A percentile compares a stretch with the other conserved stretches of the same genome.
phyloP scores from a whole-genome alignment of 2,329 filamentous ascomycete species.

The Microdochium trichocladiopsis region DNA sequence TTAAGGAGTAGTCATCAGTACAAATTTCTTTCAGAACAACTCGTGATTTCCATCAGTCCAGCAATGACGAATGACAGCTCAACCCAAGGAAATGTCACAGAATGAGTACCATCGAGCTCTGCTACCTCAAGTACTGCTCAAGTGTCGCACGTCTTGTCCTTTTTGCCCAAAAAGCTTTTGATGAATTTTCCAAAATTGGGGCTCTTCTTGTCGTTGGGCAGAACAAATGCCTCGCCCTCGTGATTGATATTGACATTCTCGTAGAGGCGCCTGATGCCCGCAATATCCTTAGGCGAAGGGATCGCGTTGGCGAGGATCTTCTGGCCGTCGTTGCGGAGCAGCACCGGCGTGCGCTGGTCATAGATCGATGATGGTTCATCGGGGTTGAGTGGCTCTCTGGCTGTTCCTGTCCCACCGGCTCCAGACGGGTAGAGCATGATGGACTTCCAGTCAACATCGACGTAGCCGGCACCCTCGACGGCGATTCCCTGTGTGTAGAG shows the following conservation, averaged over 20 bases:
- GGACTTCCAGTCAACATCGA: too few relatives aligned
- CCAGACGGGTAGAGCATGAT: slow-evolving; percentile 14
- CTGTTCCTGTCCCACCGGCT: slow-evolving; percentile 4
- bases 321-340: slow-evolving; percentile 1
- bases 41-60: too few relatives aligned
- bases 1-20: too few relatives aligned
- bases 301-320: neutral
- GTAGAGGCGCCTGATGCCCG: neutral
- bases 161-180: neutral
- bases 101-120: neutral
- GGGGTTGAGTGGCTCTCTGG: neutral
- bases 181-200: neutral
- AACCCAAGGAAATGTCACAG: neutral
- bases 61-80: too few relatives aligned
- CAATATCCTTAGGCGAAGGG: neutral
- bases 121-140: neutral
- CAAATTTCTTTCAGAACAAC: too few relatives aligned
- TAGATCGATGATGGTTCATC: neutral
- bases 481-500: too few relatives aligned
- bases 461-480: too few relatives aligned
- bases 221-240: neutral
- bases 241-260: slow-evolving; percentile 1
- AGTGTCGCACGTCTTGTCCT: neutral
- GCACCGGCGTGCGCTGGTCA: neutral
- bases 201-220: neutral